Evolutionary conservation across 306 rosid species (phyloP).

Genomic region (Macrotyloma uniflorum): DNA sequence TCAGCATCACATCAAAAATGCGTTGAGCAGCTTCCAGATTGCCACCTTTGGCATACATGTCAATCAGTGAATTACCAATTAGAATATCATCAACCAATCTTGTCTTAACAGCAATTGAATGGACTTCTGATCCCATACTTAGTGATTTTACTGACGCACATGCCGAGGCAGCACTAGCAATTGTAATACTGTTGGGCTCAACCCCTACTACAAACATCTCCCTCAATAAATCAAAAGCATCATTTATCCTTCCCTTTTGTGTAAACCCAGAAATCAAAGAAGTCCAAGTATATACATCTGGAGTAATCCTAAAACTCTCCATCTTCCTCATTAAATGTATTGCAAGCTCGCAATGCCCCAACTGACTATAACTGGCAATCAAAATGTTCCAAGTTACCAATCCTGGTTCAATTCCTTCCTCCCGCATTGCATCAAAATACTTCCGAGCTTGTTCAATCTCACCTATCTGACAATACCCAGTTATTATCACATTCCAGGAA

Average conservation of each 20-base stretch:
- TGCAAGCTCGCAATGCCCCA: constrained; percentile 70
- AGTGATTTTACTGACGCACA: constrained; percentile 71
- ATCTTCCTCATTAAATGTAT: constrained; percentile 81
- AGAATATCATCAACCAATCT: constrained; percentile 51
- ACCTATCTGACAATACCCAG: constrained; percentile 73
- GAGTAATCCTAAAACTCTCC: constrained; percentile 65
- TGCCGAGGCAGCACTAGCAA: constrained; percentile 70
- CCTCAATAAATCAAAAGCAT: constrained; percentile 69
- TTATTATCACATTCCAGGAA: constrained; percentile 75
- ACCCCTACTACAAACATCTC: constrained; percentile 68
- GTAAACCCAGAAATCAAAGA: constrained; percentile 90
- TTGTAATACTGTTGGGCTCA: constrained; percentile 70
- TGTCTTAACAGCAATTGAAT: constrained; percentile 68
- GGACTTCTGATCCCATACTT: constrained; percentile 69
- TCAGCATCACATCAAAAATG: constrained; percentile 64
- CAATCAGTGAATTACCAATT: constrained; percentile 77
- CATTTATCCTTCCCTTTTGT: constrained; percentile 60
- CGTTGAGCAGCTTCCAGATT: constrained; percentile 72
- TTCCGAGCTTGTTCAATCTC: constrained; percentile 60
- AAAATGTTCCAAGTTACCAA: constrained; percentile 86
- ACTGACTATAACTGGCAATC: constrained; percentile 71
- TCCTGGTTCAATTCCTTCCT: constrained; percentile 61
- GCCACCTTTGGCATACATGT: constrained; percentile 87
- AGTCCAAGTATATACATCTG: constrained; percentile 98
- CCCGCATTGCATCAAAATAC: constrained; percentile 66